Percentiles rank a stretch among this genome's conserved stretches.
Conservation (phyloP, 2,329 filamentous ascomycete species). For the Fusarium devonianum region DNA sequence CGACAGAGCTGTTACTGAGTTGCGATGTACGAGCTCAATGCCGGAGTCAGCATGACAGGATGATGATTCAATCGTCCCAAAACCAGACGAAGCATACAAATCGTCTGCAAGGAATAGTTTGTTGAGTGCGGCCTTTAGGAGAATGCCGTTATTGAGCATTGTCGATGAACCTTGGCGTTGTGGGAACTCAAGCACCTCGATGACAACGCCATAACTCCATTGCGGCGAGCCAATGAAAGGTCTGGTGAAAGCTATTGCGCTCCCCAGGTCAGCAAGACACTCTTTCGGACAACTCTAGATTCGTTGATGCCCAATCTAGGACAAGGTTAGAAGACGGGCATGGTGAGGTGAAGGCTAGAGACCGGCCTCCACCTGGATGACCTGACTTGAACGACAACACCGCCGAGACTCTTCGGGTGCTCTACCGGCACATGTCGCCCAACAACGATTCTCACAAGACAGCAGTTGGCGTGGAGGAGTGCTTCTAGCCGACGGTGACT, state of each 20-base stretch:
- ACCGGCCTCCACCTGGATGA: neutral
- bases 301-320: neutral
- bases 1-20: too few species aligned
- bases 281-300: conserved; percentile 31
- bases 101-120: too few species aligned
- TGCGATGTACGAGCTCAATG: too few species aligned
- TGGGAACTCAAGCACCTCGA: neutral
- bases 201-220: neutral
- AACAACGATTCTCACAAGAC: neutral
- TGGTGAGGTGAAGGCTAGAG: conserved; percentile 1
- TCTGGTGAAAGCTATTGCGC: neutral
- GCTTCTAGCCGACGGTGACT: neutral
- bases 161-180: neutral
- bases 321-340: neutral
- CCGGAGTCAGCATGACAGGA: too few species aligned
- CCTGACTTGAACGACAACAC: neutral
- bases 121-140: too few species aligned
- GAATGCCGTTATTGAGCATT: too few species aligned
- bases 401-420: neutral
- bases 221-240: neutral
- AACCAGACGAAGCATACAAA: too few species aligned
- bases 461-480: too few species aligned
- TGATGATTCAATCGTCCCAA: too few species aligned
- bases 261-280: conserved; percentile 3
- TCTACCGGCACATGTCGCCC: too few species aligned